Evolutionary conservation across 140 eudicot genomes (phyloP).

Genomic region (Stevia rebaudiana): DNA sequence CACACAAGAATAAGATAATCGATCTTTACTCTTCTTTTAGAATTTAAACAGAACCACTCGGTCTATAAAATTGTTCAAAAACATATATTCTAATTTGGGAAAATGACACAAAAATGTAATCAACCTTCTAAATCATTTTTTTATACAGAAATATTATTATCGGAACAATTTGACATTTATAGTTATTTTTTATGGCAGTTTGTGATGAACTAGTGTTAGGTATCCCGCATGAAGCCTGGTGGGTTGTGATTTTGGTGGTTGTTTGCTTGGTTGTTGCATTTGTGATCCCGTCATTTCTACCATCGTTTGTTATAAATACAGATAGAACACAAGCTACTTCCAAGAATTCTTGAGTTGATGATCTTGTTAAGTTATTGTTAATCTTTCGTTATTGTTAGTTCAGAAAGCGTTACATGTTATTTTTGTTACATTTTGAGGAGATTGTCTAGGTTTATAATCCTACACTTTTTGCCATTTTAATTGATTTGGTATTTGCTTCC

Average conservation of each 20-base stretch:
- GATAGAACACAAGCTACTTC: slow-evolving; percentile 26
- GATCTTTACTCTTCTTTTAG: neutral
- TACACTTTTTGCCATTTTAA: no score
- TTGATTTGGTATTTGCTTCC: no score
- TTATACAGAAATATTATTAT: no score
- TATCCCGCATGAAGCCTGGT: slow-evolving; percentile 86
- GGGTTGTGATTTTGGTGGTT: slow-evolving; percentile 54
- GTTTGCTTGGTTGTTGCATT: slow-evolving; percentile 62
- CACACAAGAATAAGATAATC: neutral
- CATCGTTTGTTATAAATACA: slow-evolving; percentile 35
- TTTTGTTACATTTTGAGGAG: neutral
- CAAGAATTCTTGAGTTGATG: slow-evolving; percentile 44
- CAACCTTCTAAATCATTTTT: no score
- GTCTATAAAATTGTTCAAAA: neutral
- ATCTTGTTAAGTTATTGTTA: neutral
- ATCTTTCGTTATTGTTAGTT: neutral
- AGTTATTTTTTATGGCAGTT: slow-evolving; percentile 41
- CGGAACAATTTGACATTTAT: no score
- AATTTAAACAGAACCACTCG: neutral
- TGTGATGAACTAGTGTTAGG: slow-evolving; percentile 84
- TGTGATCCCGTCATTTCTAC: slow-evolving; percentile 58
- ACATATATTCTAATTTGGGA: neutral
- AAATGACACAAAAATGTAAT: no score
- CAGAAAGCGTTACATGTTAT: neutral
- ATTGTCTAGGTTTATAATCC: neutral